Evolutionary conservation across 2,329 filamentous ascomycete genomes (phyloP).

Genomic region (Beauveria sp.): DNA sequence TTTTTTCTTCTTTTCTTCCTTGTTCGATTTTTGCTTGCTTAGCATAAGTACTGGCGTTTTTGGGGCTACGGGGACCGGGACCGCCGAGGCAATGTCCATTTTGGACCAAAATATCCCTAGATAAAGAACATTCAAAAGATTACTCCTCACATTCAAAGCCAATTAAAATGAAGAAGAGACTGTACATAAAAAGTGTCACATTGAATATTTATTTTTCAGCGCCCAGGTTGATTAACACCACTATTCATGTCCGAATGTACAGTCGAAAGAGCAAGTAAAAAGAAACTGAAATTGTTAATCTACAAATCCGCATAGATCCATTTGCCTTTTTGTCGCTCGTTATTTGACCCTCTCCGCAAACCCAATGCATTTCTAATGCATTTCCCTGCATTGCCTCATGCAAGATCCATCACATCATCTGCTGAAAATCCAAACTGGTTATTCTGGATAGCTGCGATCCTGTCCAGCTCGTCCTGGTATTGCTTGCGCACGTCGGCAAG

Average conservation of each 20-base stretch:
- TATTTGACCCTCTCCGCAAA: background rate
- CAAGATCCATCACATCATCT: constrained; percentile 47
- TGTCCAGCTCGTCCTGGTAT: constrained; percentile 84
- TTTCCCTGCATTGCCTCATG: constrained; percentile 19
- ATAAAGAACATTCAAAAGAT: constrained; percentile 14
- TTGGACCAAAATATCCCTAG: constrained; percentile 25
- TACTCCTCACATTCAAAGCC: constrained; percentile 8
- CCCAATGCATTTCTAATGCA: background rate
- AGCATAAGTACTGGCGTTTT: constrained; percentile 35
- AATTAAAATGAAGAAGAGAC: background rate
- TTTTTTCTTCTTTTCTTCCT: background rate
- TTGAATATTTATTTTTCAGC: background rate
- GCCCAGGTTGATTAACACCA: background rate
- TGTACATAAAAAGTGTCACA: background rate
- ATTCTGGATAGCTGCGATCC: constrained; percentile 78
- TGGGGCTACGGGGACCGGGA: constrained; percentile 18
- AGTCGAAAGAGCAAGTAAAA: background rate
- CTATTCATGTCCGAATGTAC: background rate
- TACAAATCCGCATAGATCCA: constrained; percentile 4
- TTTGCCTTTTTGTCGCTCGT: background rate
- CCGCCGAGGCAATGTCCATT: constrained; percentile 16
- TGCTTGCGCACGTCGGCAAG: constrained; percentile 79
- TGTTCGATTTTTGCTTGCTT: constrained; percentile 19
- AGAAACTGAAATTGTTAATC: constrained; percentile 5
- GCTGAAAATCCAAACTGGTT: constrained; percentile 75